Conservation (phyloP, 2,329 filamentous ascomycete species). For the Leptoxyphium fumago region DNA sequence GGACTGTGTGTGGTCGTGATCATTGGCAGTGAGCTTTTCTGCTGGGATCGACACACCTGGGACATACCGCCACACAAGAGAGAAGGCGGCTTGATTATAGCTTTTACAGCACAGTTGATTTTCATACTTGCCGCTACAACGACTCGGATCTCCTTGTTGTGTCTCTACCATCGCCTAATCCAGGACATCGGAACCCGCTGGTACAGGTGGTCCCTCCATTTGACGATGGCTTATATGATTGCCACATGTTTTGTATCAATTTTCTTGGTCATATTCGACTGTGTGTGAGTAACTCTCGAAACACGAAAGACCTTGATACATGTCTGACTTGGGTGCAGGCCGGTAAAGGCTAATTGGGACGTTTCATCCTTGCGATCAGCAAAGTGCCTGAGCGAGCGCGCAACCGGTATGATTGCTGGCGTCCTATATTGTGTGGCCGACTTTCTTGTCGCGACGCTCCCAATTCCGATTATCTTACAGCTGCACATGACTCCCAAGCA, state of each 20-base stretch:
- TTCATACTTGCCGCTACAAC: conserved; percentile 29
- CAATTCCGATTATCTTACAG: conserved; percentile 28
- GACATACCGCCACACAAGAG: conserved; percentile 19
- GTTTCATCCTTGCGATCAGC: conserved; percentile 17
- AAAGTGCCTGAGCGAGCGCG: conserved; percentile 29
- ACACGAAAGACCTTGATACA: background rate
- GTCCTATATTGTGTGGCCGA: conserved; percentile 31
- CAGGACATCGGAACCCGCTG: conserved; percentile 24
- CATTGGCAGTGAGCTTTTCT: conserved; percentile 26
- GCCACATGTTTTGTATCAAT: conserved; percentile 25
- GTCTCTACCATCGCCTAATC: conserved; percentile 32
- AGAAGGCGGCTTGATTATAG: conserved; percentile 21
- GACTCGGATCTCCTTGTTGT: conserved; percentile 29
- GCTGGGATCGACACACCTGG: conserved; percentile 30
- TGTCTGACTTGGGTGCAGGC: conserved; percentile 10
- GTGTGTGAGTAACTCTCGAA: conserved; percentile 16
- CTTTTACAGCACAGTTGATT: conserved; percentile 27
- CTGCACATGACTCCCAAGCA: conserved; percentile 29
- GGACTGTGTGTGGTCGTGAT: conserved; percentile 25
- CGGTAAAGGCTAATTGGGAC: conserved; percentile 28
- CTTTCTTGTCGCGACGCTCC: conserved; percentile 26
- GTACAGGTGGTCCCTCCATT: conserved; percentile 27
- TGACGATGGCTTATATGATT: conserved; percentile 23
- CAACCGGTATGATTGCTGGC: conserved; percentile 23
- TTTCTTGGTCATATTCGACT: conserved; percentile 25